A percentile compares a stretch with the other conserved stretches of the same genome.
These are phyloP conservation scores for Collybia sp. DNA, from an alignment of 768 basidiomycete species.

Conservation along the genomic window DNA sequence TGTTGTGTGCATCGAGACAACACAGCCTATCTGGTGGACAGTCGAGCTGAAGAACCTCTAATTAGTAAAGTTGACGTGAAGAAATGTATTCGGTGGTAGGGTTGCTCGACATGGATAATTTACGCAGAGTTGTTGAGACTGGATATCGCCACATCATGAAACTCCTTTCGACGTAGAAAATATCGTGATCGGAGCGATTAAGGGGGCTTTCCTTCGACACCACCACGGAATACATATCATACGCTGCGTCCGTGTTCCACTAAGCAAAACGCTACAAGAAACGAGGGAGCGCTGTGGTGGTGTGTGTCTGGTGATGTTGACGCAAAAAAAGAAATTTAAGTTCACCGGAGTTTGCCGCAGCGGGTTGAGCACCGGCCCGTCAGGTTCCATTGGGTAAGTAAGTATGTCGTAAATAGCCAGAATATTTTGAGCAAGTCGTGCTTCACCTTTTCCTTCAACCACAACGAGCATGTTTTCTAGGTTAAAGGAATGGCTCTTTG, in stretches of 20 bases:
- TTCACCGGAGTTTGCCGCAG: slow-evolving; percentile 12
- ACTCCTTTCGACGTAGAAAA: slow-evolving; percentile 70
- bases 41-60: slow-evolving; percentile 50
- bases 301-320: slow-evolving; percentile 22
- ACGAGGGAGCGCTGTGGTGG: slow-evolving; percentile 41
- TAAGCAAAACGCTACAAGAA: slow-evolving; percentile 57
- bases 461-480: slow-evolving; percentile 18
- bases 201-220: slow-evolving; percentile 57
- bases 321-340: slow-evolving; percentile 11
- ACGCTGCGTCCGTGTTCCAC: slow-evolving; percentile 40
- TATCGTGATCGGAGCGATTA: slow-evolving; percentile 82
- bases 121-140: slow-evolving; percentile 5
- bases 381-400: background rate
- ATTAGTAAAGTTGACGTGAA: background rate
- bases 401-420: background rate
- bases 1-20: slow-evolving; percentile 69
- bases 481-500: slow-evolving; percentile 24
- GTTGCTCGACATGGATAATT: background rate
- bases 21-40: slow-evolving; percentile 88
- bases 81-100: background rate
- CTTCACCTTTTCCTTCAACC: background rate
- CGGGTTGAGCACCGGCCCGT: background rate
- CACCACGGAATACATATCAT: slow-evolving; percentile 28
- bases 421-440: background rate
- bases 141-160: slow-evolving; percentile 78